phyloP scores from a whole-genome alignment of 1,139 yeast species.

The Blastobotrys aristatus region DNA sequence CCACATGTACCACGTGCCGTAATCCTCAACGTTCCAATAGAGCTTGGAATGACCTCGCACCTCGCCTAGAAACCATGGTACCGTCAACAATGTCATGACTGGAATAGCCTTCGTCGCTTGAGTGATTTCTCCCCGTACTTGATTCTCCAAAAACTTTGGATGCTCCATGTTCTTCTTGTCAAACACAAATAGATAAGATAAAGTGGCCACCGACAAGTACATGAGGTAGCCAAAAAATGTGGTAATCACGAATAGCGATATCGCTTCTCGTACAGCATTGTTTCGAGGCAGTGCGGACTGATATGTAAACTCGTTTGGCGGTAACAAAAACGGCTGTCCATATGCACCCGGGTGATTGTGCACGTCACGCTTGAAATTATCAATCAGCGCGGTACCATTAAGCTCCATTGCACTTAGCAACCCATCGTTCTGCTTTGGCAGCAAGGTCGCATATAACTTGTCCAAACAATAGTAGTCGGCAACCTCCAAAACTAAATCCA shows the following conservation, averaged over 20 bases:
- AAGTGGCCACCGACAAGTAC: slow-evolving; percentile 66
- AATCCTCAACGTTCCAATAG: slow-evolving; percentile 58
- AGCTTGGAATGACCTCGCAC: slow-evolving; percentile 76
- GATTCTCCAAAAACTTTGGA: slow-evolving; percentile 92
- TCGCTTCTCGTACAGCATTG: slow-evolving; percentile 62
- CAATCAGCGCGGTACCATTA: not conserved
- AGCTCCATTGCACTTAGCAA: not conserved
- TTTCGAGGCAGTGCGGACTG: slow-evolving; percentile 66
- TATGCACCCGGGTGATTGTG: slow-evolving; percentile 27
- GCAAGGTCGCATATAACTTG: slow-evolving; percentile 54
- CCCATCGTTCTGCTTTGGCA: slow-evolving; percentile 37
- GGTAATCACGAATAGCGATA: slow-evolving; percentile 66
- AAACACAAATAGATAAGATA: slow-evolving; percentile 71
- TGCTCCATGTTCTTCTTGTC: slow-evolving; percentile 89
- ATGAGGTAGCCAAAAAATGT: slow-evolving; percentile 80
- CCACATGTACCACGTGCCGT: slow-evolving; percentile 61
- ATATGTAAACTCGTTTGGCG: slow-evolving; percentile 49
- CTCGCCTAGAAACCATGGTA: slow-evolving; percentile 84
- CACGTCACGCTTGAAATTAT: not conserved
- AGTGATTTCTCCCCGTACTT: slow-evolving; percentile 73
- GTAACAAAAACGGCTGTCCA: slow-evolving; percentile 45
- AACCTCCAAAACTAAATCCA: slow-evolving; percentile 88
- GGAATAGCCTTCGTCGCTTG: slow-evolving; percentile 83
- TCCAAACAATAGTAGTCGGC: slow-evolving; percentile 70
- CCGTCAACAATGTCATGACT: slow-evolving; percentile 75